Evolutionary conservation across 2,329 filamentous ascomycete genomes (phyloP).

Genomic region (Thelonectria rubi): DNA sequence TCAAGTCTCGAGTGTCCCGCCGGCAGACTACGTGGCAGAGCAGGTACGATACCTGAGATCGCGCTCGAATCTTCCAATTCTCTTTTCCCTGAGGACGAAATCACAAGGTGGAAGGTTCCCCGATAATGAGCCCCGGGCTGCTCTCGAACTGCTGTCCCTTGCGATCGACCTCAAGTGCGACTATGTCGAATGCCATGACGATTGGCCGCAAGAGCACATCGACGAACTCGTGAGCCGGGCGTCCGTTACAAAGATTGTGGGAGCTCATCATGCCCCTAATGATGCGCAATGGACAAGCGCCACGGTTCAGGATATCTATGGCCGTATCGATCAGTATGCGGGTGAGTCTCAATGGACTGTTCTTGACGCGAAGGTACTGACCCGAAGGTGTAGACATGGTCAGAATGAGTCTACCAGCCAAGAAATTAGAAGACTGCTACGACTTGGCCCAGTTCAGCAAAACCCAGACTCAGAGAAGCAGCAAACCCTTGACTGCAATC

Average conservation of each 20-base stretch:
- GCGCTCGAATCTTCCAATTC: conserved; percentile 4
- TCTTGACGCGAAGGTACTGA: background rate
- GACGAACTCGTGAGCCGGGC: background rate
- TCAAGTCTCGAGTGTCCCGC: background rate
- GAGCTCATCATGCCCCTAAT: background rate
- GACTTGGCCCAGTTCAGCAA: background rate
- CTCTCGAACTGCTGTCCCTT: conserved; percentile 4
- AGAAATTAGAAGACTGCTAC: conserved; percentile 5
- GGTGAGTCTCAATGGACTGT: background rate
- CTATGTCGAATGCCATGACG: conserved; percentile 6
- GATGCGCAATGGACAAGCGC: background rate
- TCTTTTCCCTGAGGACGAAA: conserved; percentile 5
- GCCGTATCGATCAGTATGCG: conserved; percentile 6
- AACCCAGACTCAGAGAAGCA: background rate
- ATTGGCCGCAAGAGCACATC: background rate
- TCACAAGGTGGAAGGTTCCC: conserved; percentile 16
- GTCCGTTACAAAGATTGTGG: conserved; percentile 7
- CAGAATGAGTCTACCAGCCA: background rate
- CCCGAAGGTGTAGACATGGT: background rate
- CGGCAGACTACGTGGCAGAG: conserved; percentile 4
- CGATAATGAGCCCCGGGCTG: background rate
- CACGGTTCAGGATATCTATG: background rate
- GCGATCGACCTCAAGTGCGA: conserved; percentile 8
- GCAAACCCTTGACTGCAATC: conserved; percentile 4
- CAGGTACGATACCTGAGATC: conserved; percentile 11